Conservation (phyloP, 2,329 filamentous ascomycete genomes). For the Albophoma yamanashiensis region DNA sequence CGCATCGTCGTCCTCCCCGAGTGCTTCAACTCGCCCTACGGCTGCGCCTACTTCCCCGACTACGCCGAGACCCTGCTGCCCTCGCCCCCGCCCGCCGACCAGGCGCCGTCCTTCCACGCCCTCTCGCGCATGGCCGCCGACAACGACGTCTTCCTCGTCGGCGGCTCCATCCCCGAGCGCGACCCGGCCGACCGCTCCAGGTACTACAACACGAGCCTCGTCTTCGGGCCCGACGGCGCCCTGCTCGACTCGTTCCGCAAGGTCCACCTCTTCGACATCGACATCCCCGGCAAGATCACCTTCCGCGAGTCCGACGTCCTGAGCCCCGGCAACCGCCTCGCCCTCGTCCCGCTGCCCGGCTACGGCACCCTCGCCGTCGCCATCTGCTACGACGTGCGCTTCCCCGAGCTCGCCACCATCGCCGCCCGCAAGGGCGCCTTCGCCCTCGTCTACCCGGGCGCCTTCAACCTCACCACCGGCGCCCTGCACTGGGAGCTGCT, state of each 20-base stretch:
- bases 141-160: conserved; percentile 70
- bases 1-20: conserved; percentile 87
- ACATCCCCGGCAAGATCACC: conserved; percentile 88
- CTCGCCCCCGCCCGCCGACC: conserved; percentile 56
- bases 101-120: conserved; percentile 78
- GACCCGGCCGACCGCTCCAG: conserved; percentile 39
- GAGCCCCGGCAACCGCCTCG: conserved; percentile 73
- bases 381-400: conserved; percentile 97
- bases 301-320: conserved; percentile 90
- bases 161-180: conserved; percentile 85
- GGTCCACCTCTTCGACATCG: conserved; percentile 93
- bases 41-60: conserved; percentile 76
- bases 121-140: conserved; percentile 71
- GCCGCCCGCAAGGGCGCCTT: conserved; percentile 83
- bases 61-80: conserved; percentile 85
- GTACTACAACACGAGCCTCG: conserved; percentile 85
- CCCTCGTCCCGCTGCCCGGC: conserved; percentile 74
- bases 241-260: conserved; percentile 86
- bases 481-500: conserved; percentile 83
- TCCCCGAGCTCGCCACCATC: conserved; percentile 85
- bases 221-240: conserved; percentile 68
- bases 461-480: conserved; percentile 91
- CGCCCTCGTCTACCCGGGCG: conserved; percentile 84
- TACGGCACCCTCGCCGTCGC: conserved; percentile 82
- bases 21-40: conserved; percentile 98